Evolutionary conservation across 2,329 filamentous ascomycete species (phyloP), one percentile per base, ranked within the genome.

Genomic region (Calonectria hawksworthii): DNA sequence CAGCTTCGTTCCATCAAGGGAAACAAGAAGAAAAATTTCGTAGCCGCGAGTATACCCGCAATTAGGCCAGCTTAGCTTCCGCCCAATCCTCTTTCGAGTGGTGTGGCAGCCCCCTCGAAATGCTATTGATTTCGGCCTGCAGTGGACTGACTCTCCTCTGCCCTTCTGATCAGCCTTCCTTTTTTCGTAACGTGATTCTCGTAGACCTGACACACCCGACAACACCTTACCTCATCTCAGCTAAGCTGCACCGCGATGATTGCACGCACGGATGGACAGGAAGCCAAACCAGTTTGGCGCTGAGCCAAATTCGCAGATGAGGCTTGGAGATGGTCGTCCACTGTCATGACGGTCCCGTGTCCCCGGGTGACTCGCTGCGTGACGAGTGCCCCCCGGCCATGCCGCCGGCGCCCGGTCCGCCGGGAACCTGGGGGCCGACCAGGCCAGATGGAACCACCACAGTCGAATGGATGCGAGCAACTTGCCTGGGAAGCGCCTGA

Each of bases 381-480:
- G 68, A 70, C 59, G 34, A 63, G 30, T 56, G 47, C 59, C 30
- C 56, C 56, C 68, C 68, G 47, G 68, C 68, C 68, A 64, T 65
- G 34, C 68, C 68, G 59, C 70, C 54, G 54, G 65, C 23, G 65
- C 65, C 70, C 70, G 65, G 67, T 73, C 54, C 70, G 70, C 65
- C 70, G 54, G 65, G 65, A 73, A 68, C 65, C 44, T 59, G 41
- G 64, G 68, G 50, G 47, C 52, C 47, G 44, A n/a, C 52, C 50
- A 41, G 34, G 63, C 34, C 23, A 59, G 67, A 63, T 63, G 67
- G 44, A 61, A 68, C 61, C 52, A 52, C 61, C 38, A 44, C 66
- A 68, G 50, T n/a, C 38, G 23, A 21, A 50, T 41, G 61, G 13
- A 34, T 32, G 61, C 38, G 30, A 32, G 38, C 30, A 50, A 26